Evolutionary conservation across 345 rosid species (phyloP).

Genomic region (Gossypium longicalyx): DNA sequence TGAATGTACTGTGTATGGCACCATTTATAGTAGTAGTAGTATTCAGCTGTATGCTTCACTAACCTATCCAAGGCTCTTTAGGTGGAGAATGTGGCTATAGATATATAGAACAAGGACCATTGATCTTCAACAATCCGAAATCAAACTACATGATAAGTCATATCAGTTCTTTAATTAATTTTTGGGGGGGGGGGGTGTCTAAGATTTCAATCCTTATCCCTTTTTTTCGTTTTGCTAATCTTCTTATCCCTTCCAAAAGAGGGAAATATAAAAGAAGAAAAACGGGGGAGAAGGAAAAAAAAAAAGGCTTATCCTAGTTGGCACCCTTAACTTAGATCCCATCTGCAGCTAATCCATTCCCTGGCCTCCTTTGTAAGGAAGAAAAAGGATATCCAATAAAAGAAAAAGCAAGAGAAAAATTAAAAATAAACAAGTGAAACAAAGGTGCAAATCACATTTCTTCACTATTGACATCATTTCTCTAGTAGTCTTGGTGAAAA

Average conservation of each 20-base stretch:
- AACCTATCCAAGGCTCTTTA: not conserved
- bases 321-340: not conserved
- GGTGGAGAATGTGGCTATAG: not conserved
- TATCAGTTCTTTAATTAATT: not conserved
- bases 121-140: not conserved
- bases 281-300: not conserved
- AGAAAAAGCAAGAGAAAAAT: not conserved
- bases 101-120: not conserved
- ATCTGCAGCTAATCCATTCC: not conserved
- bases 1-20: no score
- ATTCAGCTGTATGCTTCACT: not conserved
- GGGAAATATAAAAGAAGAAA: not conserved
- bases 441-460: not conserved
- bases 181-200: no score
- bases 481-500: not conserved
- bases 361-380: no score
- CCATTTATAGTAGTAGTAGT: no score
- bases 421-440: not conserved
- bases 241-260: not conserved
- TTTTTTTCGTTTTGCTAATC: no score
- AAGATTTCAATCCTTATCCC: not conserved
- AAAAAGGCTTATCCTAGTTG: not conserved
- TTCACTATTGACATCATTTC: constrained; percentile 1
- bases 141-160: not conserved
- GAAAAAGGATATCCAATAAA: not conserved